Base-by-base conservation (phyloP, 31 red algal species). In the Endocladia muricata region DNA sequence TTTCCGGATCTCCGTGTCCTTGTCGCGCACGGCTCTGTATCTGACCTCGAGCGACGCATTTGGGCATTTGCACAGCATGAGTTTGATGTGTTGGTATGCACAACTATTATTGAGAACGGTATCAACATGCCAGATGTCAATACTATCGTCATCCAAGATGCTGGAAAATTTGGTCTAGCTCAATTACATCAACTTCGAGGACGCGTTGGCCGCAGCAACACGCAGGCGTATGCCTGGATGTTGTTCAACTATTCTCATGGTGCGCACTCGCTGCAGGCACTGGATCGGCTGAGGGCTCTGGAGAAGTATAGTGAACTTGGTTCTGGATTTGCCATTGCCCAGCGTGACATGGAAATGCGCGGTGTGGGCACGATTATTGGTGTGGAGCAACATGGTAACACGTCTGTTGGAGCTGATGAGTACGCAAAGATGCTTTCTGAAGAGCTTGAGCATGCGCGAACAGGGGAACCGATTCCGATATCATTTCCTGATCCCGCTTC, bases 181-280 rank as follows among this genome's bases (percentile, higher is more conserved):
- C 93, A 99, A 63, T 63, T 99, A 30, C 86, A 99, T 81, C 97
- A 99, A 75, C 74, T 99, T 55, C 89, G 97, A 29, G 97, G 97
- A 43, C 85, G 97, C 51, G 97, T 99, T 31, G 97, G 97, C 23
- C 83, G 97, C 36, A 56, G 86, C 37, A 55, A 88, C 47, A 60
- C 78, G 36, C 93, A 99, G 55, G 93, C 94, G 39, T 96, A 92
- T 71, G 83, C 91, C 1, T 93, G 80, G 80, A 61, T 93, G 22
- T 62, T 97, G 55, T 86, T 88, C 51, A 38, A 32, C 31, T 25
- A 64, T 38, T 48, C 17, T 44, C 2, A 4, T 25, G 72, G 44
- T 17, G 41, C 33, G 31, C 39, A 57, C n/a, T 21, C 37, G 1
- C 31, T 59, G 2, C 63, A 71, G 11, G 61, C 94, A 9, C n/a